phyloP scores from a whole-genome alignment of 768 basidiomycete genomes.

The Sarcodon aspratus region DNA sequence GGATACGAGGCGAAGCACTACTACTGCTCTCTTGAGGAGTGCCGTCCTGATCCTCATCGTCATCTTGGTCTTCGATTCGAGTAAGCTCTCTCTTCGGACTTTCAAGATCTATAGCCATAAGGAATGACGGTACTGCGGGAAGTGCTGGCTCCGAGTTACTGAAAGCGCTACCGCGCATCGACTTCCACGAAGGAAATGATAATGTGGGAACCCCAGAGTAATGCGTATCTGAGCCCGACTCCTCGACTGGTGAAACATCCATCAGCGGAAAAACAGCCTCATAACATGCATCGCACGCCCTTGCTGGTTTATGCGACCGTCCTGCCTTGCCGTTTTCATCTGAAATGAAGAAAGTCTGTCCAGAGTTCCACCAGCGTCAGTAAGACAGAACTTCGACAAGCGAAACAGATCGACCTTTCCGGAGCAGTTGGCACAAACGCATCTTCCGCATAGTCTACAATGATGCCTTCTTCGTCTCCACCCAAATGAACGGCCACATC shows the following conservation, averaged over 20 bases:
- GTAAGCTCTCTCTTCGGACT: slow-evolving; percentile 12
- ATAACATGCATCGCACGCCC: slow-evolving; percentile 82
- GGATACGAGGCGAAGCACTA: slow-evolving; percentile 11
- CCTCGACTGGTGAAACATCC: slow-evolving; percentile 8
- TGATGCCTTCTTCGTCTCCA: slow-evolving; percentile 77
- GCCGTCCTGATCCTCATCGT: slow-evolving; percentile 6
- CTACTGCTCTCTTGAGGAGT: background rate
- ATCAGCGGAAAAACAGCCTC: slow-evolving; percentile 74
- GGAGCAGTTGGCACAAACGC: slow-evolving; percentile 81
- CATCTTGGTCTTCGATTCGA: slow-evolving; percentile 2
- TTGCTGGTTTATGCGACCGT: slow-evolving; percentile 45
- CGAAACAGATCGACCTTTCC: slow-evolving; percentile 41
- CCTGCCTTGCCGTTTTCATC: slow-evolving; percentile 33
- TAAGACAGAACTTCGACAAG: background rate
- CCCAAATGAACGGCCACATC: slow-evolving; percentile 67
- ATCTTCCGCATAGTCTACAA: slow-evolving; percentile 75
- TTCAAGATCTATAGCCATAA: slow-evolving; percentile 29
- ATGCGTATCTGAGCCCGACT: slow-evolving; percentile 4
- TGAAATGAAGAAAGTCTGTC: slow-evolving; percentile 74
- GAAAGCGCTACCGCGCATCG: background rate
- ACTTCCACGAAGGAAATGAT: background rate
- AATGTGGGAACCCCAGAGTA: background rate
- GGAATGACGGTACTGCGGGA: slow-evolving; percentile 20
- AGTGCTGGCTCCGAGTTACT: background rate
- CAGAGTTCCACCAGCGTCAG: slow-evolving; percentile 1